These are phyloP conservation scores for Pseudotulostoma volvatum DNA, from an alignment of 495 filamentous ascomycete species.

Conservation along the genomic window DNA sequence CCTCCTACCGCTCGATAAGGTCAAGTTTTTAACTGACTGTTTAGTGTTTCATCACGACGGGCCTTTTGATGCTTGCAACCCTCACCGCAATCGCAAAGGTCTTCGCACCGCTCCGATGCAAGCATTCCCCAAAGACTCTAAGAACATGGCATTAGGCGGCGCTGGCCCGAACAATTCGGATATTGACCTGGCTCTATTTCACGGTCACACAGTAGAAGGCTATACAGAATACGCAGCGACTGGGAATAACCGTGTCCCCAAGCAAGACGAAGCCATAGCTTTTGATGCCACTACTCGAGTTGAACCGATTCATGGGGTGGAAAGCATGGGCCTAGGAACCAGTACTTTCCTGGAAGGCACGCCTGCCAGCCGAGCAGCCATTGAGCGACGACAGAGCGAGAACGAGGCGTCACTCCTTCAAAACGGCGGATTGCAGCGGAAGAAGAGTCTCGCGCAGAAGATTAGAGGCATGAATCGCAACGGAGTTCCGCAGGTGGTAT, in stretches of 20 bases:
- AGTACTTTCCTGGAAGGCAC: conserved; percentile 94
- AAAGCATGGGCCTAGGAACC: conserved; percentile 74
- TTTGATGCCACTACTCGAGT: conserved; percentile 44
- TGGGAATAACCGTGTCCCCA: conserved; percentile 19
- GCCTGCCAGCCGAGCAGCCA: conserved; percentile 68
- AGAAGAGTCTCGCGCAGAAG: conserved; percentile 85
- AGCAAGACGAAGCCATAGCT: conserved; percentile 23
- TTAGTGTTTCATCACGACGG: conserved; percentile 97
- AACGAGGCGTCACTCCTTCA: conserved; percentile 27
- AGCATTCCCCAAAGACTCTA: conserved; percentile 79
- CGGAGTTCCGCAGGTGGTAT: conserved; percentile 33
- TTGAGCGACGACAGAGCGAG: conserved; percentile 60
- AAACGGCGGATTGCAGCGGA: conserved; percentile 57
- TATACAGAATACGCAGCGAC: conserved; percentile 56
- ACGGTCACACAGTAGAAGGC: conserved; percentile 70
- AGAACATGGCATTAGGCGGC: conserved; percentile 84
- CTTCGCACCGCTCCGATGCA: conserved; percentile 82
- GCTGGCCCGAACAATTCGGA: conserved; percentile 68
- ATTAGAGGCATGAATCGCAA: conserved; percentile 51
- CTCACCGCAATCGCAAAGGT: conserved; percentile 79
- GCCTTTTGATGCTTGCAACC: conserved; percentile 94
- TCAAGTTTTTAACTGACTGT: conserved; percentile 2
- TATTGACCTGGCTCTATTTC: conserved; percentile 67
- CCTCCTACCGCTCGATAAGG: not conserved
- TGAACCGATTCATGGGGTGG: conserved; percentile 66